phyloP scores from a whole-genome alignment of 2,329 filamentous ascomycete genomes.

The Incumbomyces lentus region DNA sequence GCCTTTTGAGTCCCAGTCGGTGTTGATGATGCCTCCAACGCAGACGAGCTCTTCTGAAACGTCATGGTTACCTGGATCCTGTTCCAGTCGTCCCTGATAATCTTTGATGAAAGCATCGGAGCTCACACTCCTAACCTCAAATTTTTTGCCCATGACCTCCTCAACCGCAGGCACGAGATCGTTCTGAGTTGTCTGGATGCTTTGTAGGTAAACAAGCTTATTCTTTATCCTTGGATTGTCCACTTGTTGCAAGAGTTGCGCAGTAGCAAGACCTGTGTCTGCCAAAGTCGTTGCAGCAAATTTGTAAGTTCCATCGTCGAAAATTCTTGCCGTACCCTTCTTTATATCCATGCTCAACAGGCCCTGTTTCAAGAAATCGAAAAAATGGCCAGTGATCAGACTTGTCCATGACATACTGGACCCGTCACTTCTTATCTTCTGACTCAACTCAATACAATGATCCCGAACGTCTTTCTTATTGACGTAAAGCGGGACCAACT shows the following conservation, averaged over 20 bases:
- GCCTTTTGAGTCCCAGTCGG: slow-evolving; percentile 6
- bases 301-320: slow-evolving; percentile 6
- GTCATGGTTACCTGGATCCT: slow-evolving; percentile 8
- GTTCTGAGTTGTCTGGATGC: slow-evolving; percentile 37
- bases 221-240: slow-evolving; percentile 6
- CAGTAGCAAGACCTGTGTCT: slow-evolving; percentile 3
- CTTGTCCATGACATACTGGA: slow-evolving; percentile 5
- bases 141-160: slow-evolving; percentile 17
- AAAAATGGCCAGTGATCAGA: slow-evolving; percentile 10
- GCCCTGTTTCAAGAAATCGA: slow-evolving; percentile 7
- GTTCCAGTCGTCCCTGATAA: slow-evolving; percentile 27
- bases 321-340: slow-evolving; percentile 1
- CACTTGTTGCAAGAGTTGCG: not conserved
- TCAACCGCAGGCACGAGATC: slow-evolving; percentile 26
- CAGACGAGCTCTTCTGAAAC: slow-evolving; percentile 7
- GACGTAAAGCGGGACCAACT: slow-evolving; percentile 24
- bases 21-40: slow-evolving; percentile 8
- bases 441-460: slow-evolving; percentile 20
- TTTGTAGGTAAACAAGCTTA: slow-evolving; percentile 28
- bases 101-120: slow-evolving; percentile 3
- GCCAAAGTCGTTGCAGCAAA: slow-evolving; percentile 8
- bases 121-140: slow-evolving; percentile 7
- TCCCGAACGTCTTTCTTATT: slow-evolving; percentile 23
- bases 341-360: slow-evolving; percentile 3
- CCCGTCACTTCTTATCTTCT: slow-evolving; percentile 7